Evolutionary conservation across 2,329 filamentous ascomycete species (phyloP).

Genomic region (Endoconidiophora polonica): DNA sequence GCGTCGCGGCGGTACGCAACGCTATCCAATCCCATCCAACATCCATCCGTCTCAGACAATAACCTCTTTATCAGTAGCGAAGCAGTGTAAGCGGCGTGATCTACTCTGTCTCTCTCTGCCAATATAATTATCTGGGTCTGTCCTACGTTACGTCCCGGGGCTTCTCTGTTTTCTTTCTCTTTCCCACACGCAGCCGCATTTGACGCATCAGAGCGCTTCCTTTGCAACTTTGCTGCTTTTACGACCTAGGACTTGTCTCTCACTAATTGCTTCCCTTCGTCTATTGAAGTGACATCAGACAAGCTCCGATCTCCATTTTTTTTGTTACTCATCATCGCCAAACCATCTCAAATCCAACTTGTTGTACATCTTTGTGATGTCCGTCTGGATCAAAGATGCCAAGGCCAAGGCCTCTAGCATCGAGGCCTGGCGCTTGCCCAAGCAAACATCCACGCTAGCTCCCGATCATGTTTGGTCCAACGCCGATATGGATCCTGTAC

Average conservation of each 20-base stretch:
- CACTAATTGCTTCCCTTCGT: too few relatives aligned
- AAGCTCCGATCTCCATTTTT: not conserved
- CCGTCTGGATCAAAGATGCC: conserved; percentile 6
- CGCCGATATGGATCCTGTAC: conserved; percentile 20
- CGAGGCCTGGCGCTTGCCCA: conserved; percentile 9
- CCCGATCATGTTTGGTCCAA: conserved; percentile 21
- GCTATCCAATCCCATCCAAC: not conserved
- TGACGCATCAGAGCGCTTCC: too few relatives aligned
- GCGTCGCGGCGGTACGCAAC: not conserved
- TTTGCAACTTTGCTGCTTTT: too few relatives aligned
- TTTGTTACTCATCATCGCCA: too few relatives aligned
- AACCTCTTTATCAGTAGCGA: too few relatives aligned
- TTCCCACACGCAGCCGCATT: too few relatives aligned
- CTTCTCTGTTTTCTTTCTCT: not conserved
- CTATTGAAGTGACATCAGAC: not conserved
- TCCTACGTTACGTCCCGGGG: too few relatives aligned
- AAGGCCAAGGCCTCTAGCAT: conserved; percentile 11
- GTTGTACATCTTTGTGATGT: not conserved
- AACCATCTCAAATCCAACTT: not conserved
- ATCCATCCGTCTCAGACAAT: too few relatives aligned
- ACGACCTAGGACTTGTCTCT: too few relatives aligned
- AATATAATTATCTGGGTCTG: not conserved
- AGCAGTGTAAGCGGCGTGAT: too few relatives aligned
- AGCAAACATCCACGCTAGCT: conserved; percentile 10
- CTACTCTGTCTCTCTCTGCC: too few relatives aligned